Base-by-base conservation (phyloP, 169 alveolate genomes). In the Plasmodium falciparum region DNA sequence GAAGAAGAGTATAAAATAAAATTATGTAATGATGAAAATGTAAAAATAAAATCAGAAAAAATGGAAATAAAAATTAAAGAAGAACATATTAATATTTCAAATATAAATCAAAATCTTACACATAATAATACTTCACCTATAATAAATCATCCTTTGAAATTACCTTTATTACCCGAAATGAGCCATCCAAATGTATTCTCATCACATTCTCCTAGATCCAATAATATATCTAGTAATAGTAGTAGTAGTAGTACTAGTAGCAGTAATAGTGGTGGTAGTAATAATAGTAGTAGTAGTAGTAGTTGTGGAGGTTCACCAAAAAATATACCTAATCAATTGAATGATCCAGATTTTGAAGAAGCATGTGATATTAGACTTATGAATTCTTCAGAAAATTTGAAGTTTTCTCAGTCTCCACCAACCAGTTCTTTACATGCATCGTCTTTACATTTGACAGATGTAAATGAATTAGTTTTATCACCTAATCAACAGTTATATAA, bases 301-400 rank as follows among this genome's bases (percentile, higher is more conserved):
- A 61, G 22, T 22, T 47, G 54, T 54, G 54, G 59, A 12, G 33
- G 39, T 43, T 49, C 72, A 56, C 58, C 69, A 0, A 80, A 80
- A 43, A 62, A 45, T 15, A 8, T 20, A 24, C 15, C 62, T 12
- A 80, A 69, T 58, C 90, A 80, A 43, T 1, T 80, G 26, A 80
- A 80, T 58, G 90, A 80, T 43, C 90, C 90, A 6, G 90, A 80
- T 80, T 80, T 80, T 80, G 90, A 80, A 56, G 90, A 80, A 49
- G 90, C 90, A 33, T 80, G 90, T 45, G 90, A 69, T 17, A 80
- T 80, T 69, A 80, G 90, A 26, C 83, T 80, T 33, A 69, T 80
- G 90, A 80, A 80, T 52, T 63, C 80, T 0, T 69, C 83, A 59
- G 90, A 80, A 22, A 80, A 80, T 63, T 17, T 80, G 90, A 80